Evolutionary conservation across 2,329 filamentous ascomycete genomes (phyloP).

Genomic region (Diaporthe nobilis): DNA sequence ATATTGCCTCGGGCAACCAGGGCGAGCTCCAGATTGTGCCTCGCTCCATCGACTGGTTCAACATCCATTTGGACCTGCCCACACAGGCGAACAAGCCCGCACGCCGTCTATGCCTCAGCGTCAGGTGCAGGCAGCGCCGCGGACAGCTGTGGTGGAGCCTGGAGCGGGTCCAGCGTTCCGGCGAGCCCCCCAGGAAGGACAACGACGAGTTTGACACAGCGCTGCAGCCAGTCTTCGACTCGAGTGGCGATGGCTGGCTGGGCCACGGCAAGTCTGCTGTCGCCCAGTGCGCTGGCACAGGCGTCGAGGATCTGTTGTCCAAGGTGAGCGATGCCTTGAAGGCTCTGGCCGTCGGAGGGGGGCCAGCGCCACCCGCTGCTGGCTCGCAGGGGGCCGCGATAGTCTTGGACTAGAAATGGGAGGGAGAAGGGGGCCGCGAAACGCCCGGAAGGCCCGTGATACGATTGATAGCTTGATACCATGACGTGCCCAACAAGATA

Average conservation of each 20-base stretch:
- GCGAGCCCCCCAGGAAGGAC: conserved; percentile 45
- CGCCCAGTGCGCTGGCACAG: conserved; percentile 58
- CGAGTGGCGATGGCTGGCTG: conserved; percentile 60
- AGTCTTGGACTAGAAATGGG: conserved; percentile 35
- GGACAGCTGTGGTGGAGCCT: conserved; percentile 68
- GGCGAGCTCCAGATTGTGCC: conserved; percentile 66
- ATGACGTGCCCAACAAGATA: conserved; percentile 21
- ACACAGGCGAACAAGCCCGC: conserved; percentile 44
- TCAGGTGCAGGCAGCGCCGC: conserved; percentile 64
- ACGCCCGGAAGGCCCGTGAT: background rate
- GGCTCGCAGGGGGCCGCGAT: conserved; percentile 39
- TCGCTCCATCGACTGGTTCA: conserved; percentile 70
- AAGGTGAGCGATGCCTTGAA: conserved; percentile 64
- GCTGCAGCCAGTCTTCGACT: conserved; percentile 62
- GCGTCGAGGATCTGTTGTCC: conserved; percentile 61
- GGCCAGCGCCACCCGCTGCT: conserved; percentile 10
- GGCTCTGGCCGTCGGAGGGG: conserved; percentile 45
- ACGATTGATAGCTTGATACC: conserved; percentile 41
- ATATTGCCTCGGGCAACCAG: conserved; percentile 57
- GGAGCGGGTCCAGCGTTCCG: conserved; percentile 51
- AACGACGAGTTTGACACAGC: conserved; percentile 54
- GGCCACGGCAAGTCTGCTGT: conserved; percentile 62
- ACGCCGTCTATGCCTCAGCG: conserved; percentile 63
- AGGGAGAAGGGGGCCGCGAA: background rate
- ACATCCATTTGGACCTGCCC: conserved; percentile 66